Evolutionary conservation across 176 grass and related monocot species (phyloP).

Genomic region (Bolboschoenus planiculmis): DNA sequence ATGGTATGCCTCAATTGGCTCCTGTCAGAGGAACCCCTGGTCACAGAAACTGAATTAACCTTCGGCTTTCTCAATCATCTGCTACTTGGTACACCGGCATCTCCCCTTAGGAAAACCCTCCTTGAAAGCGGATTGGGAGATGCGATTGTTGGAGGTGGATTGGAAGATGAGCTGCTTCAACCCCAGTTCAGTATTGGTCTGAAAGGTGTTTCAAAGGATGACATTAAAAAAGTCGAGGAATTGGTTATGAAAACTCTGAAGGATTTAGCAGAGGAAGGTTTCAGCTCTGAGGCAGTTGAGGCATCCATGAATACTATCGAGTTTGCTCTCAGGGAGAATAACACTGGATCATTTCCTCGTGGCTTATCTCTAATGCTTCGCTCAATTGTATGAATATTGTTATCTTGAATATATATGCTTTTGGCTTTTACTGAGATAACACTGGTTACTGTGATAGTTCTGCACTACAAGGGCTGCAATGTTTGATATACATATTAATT

Average conservation of each 20-base stretch:
- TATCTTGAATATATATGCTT: not conserved
- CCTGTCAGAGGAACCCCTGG: slow-evolving; percentile 75
- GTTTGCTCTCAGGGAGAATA: slow-evolving; percentile 93
- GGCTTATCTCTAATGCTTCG: slow-evolving; percentile 96
- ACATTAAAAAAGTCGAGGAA: slow-evolving; percentile 74
- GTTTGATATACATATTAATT: not conserved
- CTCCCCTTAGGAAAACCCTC: slow-evolving; percentile 77
- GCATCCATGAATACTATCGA: slow-evolving; percentile 98
- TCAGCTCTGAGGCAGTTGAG: slow-evolving; percentile 87
- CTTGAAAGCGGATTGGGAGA: slow-evolving; percentile 91
- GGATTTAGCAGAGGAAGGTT: slow-evolving; percentile 67
- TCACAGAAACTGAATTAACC: slow-evolving; percentile 75
- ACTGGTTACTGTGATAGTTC: not conserved
- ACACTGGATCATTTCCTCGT: slow-evolving; percentile 87
- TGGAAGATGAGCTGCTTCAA: slow-evolving; percentile 97
- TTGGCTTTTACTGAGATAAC: not conserved
- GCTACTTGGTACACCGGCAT: slow-evolving; percentile 90
- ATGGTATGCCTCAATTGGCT: slow-evolving; percentile 97
- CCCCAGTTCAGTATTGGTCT: slow-evolving; percentile 91
- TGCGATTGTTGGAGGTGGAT: slow-evolving; percentile 85
- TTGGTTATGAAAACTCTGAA: slow-evolving; percentile 78
- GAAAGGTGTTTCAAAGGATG: slow-evolving; percentile 78
- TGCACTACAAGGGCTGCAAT: not conserved
- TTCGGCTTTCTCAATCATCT: slow-evolving; percentile 90
- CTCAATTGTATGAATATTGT: slow-evolving; percentile 61